Percentiles rank a stretch among this genome's conserved stretches.
Evolutionary conservation across 106 monocot species (phyloP).

Genomic region (Chionographis japonica): DNA sequence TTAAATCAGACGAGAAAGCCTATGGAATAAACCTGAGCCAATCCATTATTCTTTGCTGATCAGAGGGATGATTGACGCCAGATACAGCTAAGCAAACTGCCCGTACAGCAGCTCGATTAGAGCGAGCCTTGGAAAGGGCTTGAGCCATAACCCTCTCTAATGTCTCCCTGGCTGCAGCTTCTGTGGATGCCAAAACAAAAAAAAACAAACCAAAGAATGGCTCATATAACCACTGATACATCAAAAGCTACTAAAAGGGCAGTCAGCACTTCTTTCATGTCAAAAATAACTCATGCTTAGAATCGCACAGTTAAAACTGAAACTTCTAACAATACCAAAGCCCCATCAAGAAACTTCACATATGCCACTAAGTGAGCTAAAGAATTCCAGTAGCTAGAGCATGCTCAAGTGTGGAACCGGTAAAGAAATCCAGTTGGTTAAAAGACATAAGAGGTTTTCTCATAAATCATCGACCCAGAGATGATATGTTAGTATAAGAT

Average conservation of each 20-base stretch:
- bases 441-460: too few relatives aligned
- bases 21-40: slow-evolving; percentile 68
- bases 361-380: too few relatives aligned
- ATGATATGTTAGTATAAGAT: too few relatives aligned
- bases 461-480: too few relatives aligned
- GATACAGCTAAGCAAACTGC: slow-evolving; percentile 96
- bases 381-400: too few relatives aligned
- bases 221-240: not conserved
- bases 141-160: slow-evolving; percentile 71
- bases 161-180: slow-evolving; percentile 76
- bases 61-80: slow-evolving; percentile 90
- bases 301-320: too few relatives aligned
- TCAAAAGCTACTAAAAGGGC: not conserved
- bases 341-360: too few relatives aligned
- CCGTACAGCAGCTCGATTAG: slow-evolving; percentile 54
- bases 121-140: slow-evolving; percentile 54
- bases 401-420: too few relatives aligned
- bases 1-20: not conserved
- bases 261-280: not conserved
- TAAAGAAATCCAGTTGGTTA: too few relatives aligned
- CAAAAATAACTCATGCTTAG: too few relatives aligned
- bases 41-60: slow-evolving; percentile 66
- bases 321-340: too few relatives aligned
- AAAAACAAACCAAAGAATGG: not conserved
- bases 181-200: slow-evolving; percentile 29